Conservation (phyloP, 2,329 filamentous ascomycete genomes). For the Cadophora gregata region DNA sequence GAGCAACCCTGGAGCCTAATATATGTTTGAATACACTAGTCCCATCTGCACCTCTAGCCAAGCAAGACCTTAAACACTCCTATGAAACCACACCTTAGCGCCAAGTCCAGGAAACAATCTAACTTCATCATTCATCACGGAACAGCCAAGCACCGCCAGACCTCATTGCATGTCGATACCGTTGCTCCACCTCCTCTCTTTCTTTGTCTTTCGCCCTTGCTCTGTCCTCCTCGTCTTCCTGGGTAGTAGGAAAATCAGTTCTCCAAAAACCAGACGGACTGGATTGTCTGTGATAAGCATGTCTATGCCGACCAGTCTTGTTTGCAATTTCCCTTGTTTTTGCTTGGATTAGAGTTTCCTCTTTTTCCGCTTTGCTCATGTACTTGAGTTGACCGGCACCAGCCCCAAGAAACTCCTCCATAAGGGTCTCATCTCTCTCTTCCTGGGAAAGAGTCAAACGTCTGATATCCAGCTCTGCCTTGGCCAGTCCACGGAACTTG, state of each 20-base stretch:
- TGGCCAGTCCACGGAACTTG: constrained; percentile 42
- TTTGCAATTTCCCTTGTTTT: constrained; percentile 76
- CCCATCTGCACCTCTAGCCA: not conserved
- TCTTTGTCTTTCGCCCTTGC: constrained; percentile 69
- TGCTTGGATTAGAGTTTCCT: constrained; percentile 75
- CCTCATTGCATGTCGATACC: constrained; percentile 82
- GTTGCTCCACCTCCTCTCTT: constrained; percentile 69
- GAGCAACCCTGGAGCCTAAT: not conserved
- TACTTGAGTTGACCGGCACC: constrained; percentile 62
- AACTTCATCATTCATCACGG: constrained; percentile 66
- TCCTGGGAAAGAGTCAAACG: constrained; percentile 38
- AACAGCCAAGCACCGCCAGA: constrained; percentile 80
- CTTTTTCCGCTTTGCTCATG: constrained; percentile 66
- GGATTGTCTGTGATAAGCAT: constrained; percentile 71
- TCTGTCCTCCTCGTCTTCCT: constrained; percentile 73
- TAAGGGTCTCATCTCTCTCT: constrained; percentile 54
- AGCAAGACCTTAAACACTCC: not conserved
- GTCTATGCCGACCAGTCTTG: constrained; percentile 76
- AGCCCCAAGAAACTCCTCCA: constrained; percentile 61
- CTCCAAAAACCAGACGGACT: constrained; percentile 92
- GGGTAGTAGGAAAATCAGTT: constrained; percentile 86
- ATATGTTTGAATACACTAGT: not conserved
- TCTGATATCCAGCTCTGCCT: constrained; percentile 31
- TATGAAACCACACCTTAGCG: not conserved
- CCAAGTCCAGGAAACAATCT: constrained; percentile 11